Base-by-base conservation (phyloP, 2,329 filamentous ascomycete species). In the Fusarium sterilihyphosum region DNA sequence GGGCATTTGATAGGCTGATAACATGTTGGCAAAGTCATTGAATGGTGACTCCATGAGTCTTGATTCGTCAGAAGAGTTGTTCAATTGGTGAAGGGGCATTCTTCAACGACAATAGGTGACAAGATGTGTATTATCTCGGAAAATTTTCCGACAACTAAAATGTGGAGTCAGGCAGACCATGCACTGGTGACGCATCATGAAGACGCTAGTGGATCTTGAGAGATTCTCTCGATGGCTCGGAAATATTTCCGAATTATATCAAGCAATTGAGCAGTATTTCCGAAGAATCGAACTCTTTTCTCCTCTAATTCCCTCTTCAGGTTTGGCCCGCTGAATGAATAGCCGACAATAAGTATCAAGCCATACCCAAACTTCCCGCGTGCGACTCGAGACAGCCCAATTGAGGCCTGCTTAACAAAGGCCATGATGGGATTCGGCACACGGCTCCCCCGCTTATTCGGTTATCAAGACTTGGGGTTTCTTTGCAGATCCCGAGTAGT, bases 391-490 rank as follows among this genome's bases (percentile, higher is more conserved):
- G 37, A 17, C 43, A 20, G 50, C n/a, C 66, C 66, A 69, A 69
- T 69, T 5, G 43, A 56, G 37, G 29, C 17, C 17, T 26, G 35
- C 43, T 50, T 56, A 49, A 50, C 40, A 47, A 69, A 37, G 57
- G 49, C 26, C 35, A 24, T 49, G n/a, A 33, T 70, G 37, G 57
- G 57, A 64, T 64, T 49, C 66, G 66, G 66, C 65, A 56, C 57
- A 26, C 17, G 24, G 35, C 67, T 70, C 43, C 66, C 65, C 65
- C 66, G 66, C 66, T 69, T 69, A 57, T 35, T 69, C 66, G 66
- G 65, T 44, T 54, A 56, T 56, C 20, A 35, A n/a, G 31, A 37
- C 33, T 31, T 64, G 57, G 38, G 17, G 33, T 50, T 64, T 44
- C 11, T 29, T 29, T 44, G 38, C 57, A 69, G 65, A 70, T 69